Evolutionary conservation across 108 stramenopile species (phyloP).

Genomic region (Cyclotella choctawhatcheeana): DNA sequence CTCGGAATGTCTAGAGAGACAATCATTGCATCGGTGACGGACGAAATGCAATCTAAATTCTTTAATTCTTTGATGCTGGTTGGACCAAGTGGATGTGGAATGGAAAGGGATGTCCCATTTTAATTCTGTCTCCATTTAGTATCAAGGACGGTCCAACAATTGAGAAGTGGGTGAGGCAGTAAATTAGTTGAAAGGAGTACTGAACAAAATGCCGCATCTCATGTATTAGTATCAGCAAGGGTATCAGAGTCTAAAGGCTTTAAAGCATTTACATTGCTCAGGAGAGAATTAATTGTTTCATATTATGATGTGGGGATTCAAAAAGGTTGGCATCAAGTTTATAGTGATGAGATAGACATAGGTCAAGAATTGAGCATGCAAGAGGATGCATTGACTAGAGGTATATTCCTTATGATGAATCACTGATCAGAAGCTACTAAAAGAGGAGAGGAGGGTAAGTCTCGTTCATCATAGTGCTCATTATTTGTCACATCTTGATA

Average conservation of each 20-base stretch:
- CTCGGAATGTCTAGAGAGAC: too few species aligned
- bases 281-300: not conserved
- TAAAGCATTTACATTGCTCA: not conserved
- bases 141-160: too few species aligned
- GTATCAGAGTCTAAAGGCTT: not conserved
- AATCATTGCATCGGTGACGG: too few species aligned
- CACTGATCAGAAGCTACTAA: not conserved
- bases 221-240: constrained; percentile 1
- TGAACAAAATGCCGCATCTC: not conserved
- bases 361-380: not conserved
- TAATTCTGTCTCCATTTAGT: not conserved
- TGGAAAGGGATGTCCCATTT: too few species aligned
- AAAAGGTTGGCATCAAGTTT: not conserved
- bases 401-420: not conserved
- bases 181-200: not conserved
- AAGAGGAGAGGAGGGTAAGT: not conserved
- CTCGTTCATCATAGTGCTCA: not conserved
- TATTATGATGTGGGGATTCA: not conserved
- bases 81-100: too few species aligned
- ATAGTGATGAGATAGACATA: not conserved
- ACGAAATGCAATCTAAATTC: too few species aligned
- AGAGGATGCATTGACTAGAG: not conserved
- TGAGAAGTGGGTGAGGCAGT: not conserved
- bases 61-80: too few species aligned
- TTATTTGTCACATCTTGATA: not conserved